Conservation (phyloP, 208 protist species). For the Trypanosoma boissoni region DNA sequence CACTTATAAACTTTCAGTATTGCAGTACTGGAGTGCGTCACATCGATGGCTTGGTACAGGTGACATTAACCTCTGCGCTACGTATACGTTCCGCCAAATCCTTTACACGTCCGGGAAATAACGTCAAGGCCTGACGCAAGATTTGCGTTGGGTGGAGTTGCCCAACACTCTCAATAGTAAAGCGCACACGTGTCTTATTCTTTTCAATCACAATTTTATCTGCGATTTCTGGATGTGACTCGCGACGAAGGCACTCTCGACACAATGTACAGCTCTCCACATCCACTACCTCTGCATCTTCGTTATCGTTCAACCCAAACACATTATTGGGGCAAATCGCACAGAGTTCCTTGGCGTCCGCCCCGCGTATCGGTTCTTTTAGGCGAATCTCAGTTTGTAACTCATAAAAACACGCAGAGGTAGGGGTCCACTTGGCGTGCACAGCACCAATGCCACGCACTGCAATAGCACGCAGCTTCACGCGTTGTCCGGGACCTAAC, state of each 20-base stretch:
- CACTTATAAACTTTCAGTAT: too few relatives aligned
- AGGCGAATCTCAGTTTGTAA: conserved; percentile 94
- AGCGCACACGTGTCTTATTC: conserved; percentile 82
- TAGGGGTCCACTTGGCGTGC: conserved; percentile 99
- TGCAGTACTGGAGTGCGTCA: too few relatives aligned
- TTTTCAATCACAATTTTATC: conserved; percentile 69
- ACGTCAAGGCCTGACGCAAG: conserved; percentile 56
- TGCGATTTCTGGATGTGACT: conserved; percentile 42
- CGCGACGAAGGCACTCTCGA: conserved; percentile 95
- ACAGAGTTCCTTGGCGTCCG: conserved; percentile 77
- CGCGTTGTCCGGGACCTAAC: conserved; percentile 93
- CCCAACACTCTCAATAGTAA: conserved; percentile 88
- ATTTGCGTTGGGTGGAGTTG: conserved; percentile 74
- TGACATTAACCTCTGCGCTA: conserved; percentile 66
- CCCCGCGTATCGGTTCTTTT: conserved; percentile 59
- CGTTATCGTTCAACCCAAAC: conserved; percentile 91
- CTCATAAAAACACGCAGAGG: conserved; percentile 96
- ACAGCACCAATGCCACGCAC: conserved; percentile 95
- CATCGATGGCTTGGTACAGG: conserved; percentile 9
- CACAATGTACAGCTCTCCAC: conserved; percentile 95
- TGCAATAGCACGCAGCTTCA: conserved; percentile 93
- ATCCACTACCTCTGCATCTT: conserved; percentile 64
- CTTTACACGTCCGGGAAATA: conserved; percentile 75
- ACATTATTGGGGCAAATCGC: conserved; percentile 92
- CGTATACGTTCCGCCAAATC: conserved; percentile 68